Base-by-base conservation (phyloP, 2,329 filamentous ascomycete species). In the Fusarium nodosum region DNA sequence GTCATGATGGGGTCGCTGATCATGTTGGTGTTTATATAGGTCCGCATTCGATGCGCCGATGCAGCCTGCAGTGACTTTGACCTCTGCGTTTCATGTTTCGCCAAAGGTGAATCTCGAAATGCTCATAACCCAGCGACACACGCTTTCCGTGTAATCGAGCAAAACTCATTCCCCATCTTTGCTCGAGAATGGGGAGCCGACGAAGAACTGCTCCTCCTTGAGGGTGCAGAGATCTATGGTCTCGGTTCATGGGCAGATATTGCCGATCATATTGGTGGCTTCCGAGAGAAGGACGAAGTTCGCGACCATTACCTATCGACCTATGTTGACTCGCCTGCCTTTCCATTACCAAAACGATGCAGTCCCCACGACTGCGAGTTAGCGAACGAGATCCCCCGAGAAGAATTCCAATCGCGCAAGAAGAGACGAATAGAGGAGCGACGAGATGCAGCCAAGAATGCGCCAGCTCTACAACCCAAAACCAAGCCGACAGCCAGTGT, bases 201-300 rank as follows among this genome's bases (percentile, higher is more conserved):
- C 77, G 96, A 99, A 78, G 96, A 99, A 79, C 82, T 98, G n/a
- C 83, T 98, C 7, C 83, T 99, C 55, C 82, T 99, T 1, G 96
- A 99, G 81, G 96, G 96, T 24, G 94, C 93, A 13, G 96, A 99
- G 80, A 97, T 93, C 60, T 99, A 99, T 77, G 96, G 96, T 0
- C 84, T 99, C 51, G 96, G 96, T 5, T 98, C 95, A 24, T 99
- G 96, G 95, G 93, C 94, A 39, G 96, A 99, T 76, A 97, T 99
- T 67, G 94, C 96, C 38, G 95, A 99, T 79, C 96, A 99, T 79
- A 98, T 99, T 74, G 96, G 96, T 53, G 96, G 96, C 13, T 98
- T 94, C 77, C 89, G 96, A 60, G 90, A 91, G 70, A 98, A 97
- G 78, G 95, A 98, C 73, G 96, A 99, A 80, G 96, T 98, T 34